Percentiles rank a stretch among this genome's conserved stretches.
These are phyloP conservation scores for Lineolata rhizophorae DNA, from an alignment of 495 filamentous ascomycete species.

Conservation along the genomic window DNA sequence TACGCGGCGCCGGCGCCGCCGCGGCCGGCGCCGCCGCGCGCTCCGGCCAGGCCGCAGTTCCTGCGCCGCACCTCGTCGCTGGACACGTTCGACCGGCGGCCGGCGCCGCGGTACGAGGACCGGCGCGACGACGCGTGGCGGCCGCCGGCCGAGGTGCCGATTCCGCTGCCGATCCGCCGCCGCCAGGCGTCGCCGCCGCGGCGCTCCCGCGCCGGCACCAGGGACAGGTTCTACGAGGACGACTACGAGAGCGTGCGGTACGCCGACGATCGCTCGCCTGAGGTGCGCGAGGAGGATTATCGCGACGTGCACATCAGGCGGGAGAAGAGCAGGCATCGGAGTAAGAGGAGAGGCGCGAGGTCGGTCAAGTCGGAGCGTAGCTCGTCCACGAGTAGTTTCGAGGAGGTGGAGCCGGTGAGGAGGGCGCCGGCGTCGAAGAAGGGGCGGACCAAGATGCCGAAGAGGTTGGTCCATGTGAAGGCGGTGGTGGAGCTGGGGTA, in stretches of 20 bases:
- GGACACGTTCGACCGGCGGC: conserved; percentile 51
- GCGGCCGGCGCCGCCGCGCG: conserved; percentile 29
- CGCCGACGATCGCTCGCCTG: conserved; percentile 1
- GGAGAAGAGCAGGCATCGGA: conserved; percentile 8
- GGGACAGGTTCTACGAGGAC: too few species aligned
- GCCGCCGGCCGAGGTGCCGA: conserved; percentile 26
- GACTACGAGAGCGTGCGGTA: conserved; percentile 22
- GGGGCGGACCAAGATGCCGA: conserved; percentile 72
- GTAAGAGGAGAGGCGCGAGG: conserved; percentile 5
- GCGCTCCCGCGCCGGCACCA: conserved; percentile 5
- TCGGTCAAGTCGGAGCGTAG: conserved; percentile 6
- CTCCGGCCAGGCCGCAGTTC: conserved; percentile 31
- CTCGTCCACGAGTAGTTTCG: conserved; percentile 14
- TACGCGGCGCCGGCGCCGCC: conserved; percentile 29
- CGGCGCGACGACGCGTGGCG: conserved; percentile 22
- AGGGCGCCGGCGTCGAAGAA: conserved; percentile 30
- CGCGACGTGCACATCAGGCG: conserved; percentile 14
- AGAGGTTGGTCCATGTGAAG: conserved; percentile 46
- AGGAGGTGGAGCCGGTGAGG: conserved; percentile 10
- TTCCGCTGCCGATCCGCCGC: conserved; percentile 27
- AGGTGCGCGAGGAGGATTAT: conserved; percentile 11
- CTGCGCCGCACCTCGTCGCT: conserved; percentile 44
- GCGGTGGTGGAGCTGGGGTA: conserved; percentile 70
- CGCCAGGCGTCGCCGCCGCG: conserved; percentile 9
- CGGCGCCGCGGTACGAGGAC: conserved; percentile 25